These are phyloP conservation scores for Acanthamoeba culbertsoni DNA, from an alignment of 208 protist genomes.

Conservation along the genomic window DNA sequence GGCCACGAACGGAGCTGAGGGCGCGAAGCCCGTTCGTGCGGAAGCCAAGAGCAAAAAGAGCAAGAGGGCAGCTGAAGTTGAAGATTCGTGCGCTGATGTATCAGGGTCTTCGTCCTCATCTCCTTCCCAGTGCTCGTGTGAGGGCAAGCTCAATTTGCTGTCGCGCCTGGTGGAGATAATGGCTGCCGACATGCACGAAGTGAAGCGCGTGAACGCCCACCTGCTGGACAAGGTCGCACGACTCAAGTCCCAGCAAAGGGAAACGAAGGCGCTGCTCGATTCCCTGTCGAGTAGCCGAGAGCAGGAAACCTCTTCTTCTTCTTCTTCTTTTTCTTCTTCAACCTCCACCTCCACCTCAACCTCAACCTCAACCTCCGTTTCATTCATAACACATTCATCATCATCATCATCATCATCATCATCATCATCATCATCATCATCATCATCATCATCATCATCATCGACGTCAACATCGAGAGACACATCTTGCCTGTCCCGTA, in stretches of 20 bases:
- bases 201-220: background rate
- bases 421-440: background rate
- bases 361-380: too few relatives aligned
- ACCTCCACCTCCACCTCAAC: too few relatives aligned
- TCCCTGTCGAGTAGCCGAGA: too few relatives aligned
- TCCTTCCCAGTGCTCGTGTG: too few relatives aligned
- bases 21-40: too few relatives aligned
- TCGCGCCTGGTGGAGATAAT: background rate
- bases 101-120: too few relatives aligned
- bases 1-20: background rate
- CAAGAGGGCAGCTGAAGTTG: background rate
- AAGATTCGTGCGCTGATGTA: background rate
- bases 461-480: background rate
- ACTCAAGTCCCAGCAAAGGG: background rate
- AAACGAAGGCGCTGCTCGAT: background rate
- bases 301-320: too few relatives aligned
- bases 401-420: background rate
- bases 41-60: too few relatives aligned
- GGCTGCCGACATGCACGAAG: background rate
- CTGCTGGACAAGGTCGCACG: background rate
- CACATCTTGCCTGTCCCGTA: too few relatives aligned
- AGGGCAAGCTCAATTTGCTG: background rate
- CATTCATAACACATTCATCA: background rate
- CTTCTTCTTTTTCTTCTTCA: too few relatives aligned
- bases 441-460: background rate